phyloP scores from a whole-genome alignment of 1,284 basidiomycete species.

The Apiotrichum gracile region DNA sequence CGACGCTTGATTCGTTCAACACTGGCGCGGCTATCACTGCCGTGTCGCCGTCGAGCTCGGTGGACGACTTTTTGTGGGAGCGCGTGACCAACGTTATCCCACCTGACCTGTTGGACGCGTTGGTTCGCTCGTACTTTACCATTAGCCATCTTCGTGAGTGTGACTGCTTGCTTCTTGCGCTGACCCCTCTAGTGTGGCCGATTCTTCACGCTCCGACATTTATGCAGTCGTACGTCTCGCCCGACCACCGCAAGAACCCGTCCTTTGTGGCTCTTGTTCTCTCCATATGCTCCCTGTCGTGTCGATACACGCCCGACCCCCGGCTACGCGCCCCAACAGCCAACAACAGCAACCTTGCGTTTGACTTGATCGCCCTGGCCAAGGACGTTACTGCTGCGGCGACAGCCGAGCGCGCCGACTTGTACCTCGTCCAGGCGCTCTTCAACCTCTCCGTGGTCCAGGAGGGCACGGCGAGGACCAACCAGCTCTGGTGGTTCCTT shows the following conservation, averaged over 20 bases:
- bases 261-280: conserved; percentile 31
- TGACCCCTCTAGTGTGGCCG: conserved; percentile 26
- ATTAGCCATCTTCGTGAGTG: conserved; percentile 29
- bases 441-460: conserved; percentile 33
- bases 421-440: conserved; percentile 29
- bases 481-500: conserved; percentile 25
- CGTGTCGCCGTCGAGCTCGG: conserved; percentile 11
- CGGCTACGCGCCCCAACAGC: conserved; percentile 10
- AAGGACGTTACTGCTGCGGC: conserved; percentile 15
- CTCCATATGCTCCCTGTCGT: conserved; percentile 30
- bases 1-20: conserved; percentile 6
- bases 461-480: conserved; percentile 26
- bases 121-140: conserved; percentile 33
- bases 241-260: conserved; percentile 21
- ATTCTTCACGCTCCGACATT: conserved; percentile 33
- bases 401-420: conserved; percentile 23
- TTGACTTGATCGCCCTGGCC: conserved; percentile 20
- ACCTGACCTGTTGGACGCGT: conserved; percentile 20
- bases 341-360: conserved; percentile 12
- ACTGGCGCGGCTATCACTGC: not conserved
- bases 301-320: conserved; percentile 26
- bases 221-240: conserved; percentile 22
- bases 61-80: conserved; percentile 23
- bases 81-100: conserved; percentile 21
- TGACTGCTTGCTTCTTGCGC: not conserved